Evolutionary conservation across 345 rosid species (phyloP), one percentile per base, ranked within the genome.

Genomic region (Euphorbia peplus): DNA sequence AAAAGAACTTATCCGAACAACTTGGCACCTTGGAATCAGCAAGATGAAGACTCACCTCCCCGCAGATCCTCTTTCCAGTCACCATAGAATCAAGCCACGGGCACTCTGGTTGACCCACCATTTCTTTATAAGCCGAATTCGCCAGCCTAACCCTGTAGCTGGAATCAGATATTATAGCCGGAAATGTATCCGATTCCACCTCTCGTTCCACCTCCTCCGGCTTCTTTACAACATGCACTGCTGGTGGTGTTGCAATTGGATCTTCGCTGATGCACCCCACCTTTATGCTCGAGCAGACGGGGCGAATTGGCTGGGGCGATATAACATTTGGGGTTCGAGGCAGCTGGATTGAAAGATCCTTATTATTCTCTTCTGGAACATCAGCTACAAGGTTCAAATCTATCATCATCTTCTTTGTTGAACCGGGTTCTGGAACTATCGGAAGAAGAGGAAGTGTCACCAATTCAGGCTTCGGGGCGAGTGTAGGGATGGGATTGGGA

Each of bases 101-200:
- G 69, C 99, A 95, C 69, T 91, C 98, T 0, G 99, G 99, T 70
- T 95, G 96, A 18, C 99, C 98, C 76, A 91, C 88, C 96, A 95
- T 88, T 70, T 91, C 95, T 73, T 83, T 95, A 80, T 88, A 95
- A 0, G 93, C 95, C 3, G 98, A 91, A 80, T 95, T 95, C 16
- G 84, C 97, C 67, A 90, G 66, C 77, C 96, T 87, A 58, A 91
- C 95, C 68, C 79, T 87, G 80, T 86, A 85, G 77, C 82, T 88
- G 13, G 96, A 83, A 70, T 95, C 98, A 0, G 96, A 78, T 63
- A 95, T 80, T 63, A 95, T 81, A 0, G 88, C 83, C 1, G 99
- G 99, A 30, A 90, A 70, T 37, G 72, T 60, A 30, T 88, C 93
- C 0, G 86, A 83, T 73, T 95, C 99, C 5, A 87, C 84, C 75